Base-by-base conservation (phyloP, 1,284 basidiomycete species). In the Ceratobasidium sp. region DNA sequence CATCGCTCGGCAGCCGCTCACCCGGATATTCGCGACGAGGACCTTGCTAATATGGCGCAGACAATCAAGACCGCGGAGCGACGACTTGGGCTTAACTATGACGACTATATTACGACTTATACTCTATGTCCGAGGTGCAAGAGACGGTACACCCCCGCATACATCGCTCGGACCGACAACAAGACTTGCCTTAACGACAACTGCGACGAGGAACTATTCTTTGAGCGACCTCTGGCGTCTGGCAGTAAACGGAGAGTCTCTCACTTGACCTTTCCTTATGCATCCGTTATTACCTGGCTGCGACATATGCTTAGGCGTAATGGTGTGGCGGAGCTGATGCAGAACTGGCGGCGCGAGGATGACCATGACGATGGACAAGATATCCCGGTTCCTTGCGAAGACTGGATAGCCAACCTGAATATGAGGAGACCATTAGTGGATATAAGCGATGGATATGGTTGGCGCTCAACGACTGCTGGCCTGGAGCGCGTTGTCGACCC, bases 321-420 rank as follows among this genome's bases (percentile, higher is more conserved):
- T 47, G 54, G 53, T 8, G 48, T 71, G 44, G 17, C 66, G 4
- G 66, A 71, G 27, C 31, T 71, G 1, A 47, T 71, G 66, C 66
- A 71, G 27, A 60, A n/a, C 6, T 60, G 57, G 67, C 29, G 65
- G 41, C 14, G 15, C 6, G 41, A 29, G 6, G 53, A 57, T 45
- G 66, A 50, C 27, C 31, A 29, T n/a, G 36, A 47, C 15, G 36
- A 45, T n/a, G 47, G 7, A 48, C 53, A 8, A 6, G 11, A 1
- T n/a, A n/a, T n/a, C n/a, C 66, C 54, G 1, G 17, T 71, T 6
- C 8, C 36, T 0, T 5, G 17, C 14, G 54, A 71, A 29, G 54
- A 57, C 1, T 71, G 66, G 66, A 29, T 57, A 24, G 9, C 9
- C 11, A 17, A 57, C 36, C 14, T 71, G 24, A 29, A 57, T 48